Conservation (phyloP, 2,329 filamentous ascomycete genomes). For the Fusarium lateritium region DNA sequence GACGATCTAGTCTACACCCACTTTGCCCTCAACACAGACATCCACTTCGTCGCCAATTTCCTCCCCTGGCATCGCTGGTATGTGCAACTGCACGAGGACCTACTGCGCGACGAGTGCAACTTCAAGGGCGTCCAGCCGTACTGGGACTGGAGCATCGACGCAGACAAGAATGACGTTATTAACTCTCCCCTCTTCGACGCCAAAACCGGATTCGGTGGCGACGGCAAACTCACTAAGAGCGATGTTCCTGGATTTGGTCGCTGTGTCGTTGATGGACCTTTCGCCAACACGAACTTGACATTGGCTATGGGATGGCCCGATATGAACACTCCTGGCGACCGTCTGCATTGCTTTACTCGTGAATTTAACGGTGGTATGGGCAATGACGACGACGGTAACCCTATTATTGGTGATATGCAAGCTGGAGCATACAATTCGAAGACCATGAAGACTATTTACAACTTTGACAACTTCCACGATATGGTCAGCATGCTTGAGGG, state of each 20-base stretch:
- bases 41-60: constrained; percentile 27
- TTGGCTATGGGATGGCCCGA: constrained; percentile 31
- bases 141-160: constrained; percentile 32
- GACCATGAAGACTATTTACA: constrained; percentile 24
- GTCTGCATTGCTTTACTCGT: constrained; percentile 21
- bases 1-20: constrained; percentile 23
- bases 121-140: constrained; percentile 26
- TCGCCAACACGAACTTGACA: constrained; percentile 23
- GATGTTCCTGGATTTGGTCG: constrained; percentile 17
- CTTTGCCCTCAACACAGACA: constrained; percentile 4
- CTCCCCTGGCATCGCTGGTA: constrained; percentile 30
- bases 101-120: constrained; percentile 18
- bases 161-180: neutral
- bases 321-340: neutral
- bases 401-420: constrained; percentile 26
- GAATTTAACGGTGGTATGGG: constrained; percentile 18
- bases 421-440: constrained; percentile 11
- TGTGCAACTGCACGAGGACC: constrained; percentile 22
- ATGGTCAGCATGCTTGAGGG: constrained; percentile 23
- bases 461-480: constrained; percentile 11
- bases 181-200: constrained; percentile 25
- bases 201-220: constrained; percentile 19
- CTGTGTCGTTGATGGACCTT: constrained; percentile 25
- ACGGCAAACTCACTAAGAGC: constrained; percentile 6
- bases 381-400: neutral